phyloP scores from a whole-genome alignment of 2,329 filamentous ascomycete genomes.

The Diaporthe caulivora region DNA sequence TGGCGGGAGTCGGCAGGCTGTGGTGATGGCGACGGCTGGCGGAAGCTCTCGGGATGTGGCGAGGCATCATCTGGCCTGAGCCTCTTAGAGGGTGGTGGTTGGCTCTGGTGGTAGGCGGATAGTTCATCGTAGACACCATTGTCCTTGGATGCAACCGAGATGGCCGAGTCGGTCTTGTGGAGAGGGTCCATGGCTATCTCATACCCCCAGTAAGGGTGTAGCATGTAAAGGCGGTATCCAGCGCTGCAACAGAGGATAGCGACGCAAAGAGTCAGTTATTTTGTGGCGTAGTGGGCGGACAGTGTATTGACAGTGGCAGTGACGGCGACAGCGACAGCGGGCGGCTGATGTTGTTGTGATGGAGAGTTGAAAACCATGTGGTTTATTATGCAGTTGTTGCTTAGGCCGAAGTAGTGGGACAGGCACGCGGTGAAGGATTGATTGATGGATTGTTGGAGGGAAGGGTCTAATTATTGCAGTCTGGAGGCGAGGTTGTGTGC shows the following conservation, averaged over 20 bases:
- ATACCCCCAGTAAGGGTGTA: constrained; percentile 4
- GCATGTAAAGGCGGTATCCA: not conserved
- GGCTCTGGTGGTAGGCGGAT: constrained; percentile 1
- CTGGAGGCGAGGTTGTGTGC: constrained; percentile 1
- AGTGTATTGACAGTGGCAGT: not conserved
- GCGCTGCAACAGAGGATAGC: not conserved
- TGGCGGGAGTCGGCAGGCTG: constrained; percentile 4
- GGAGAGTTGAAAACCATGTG: not conserved
- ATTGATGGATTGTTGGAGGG: not conserved
- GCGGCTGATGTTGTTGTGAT: not conserved
- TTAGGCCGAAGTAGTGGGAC: not conserved
- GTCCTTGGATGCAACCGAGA: constrained; percentile 38
- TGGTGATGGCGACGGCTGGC: not conserved
- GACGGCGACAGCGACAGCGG: no score
- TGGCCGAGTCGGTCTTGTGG: constrained; percentile 40
- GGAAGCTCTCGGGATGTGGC: not conserved
- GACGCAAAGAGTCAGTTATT: not conserved
- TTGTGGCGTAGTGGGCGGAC: not conserved
- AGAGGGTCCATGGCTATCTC: constrained; percentile 37
- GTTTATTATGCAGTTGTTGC: not conserved
- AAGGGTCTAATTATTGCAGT: constrained; percentile 13
- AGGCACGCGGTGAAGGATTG: not conserved
- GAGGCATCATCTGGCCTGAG: constrained; percentile 9
- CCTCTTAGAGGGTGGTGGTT: constrained; percentile 6
- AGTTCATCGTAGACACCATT: constrained; percentile 18